Percentiles rank a stretch among this genome's conserved stretches.
phyloP scores from a whole-genome alignment of 441 rosid genomes.

The Erysimum cheiri region DNA sequence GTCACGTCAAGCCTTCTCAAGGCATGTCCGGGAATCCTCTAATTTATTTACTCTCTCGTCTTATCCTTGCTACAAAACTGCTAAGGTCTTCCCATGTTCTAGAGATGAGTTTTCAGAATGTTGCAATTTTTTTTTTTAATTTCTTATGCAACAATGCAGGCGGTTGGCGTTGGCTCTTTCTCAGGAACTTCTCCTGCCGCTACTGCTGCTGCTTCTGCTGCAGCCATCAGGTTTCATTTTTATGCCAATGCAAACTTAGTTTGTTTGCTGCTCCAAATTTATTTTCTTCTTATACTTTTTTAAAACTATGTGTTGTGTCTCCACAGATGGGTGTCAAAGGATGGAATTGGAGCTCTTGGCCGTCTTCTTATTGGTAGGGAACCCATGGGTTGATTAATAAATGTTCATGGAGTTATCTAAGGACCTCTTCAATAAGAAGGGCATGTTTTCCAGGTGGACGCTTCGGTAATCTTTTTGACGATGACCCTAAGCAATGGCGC shows the following conservation, averaged over 20 bases:
- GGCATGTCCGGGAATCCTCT: conserved; percentile 52
- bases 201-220: conserved; percentile 98
- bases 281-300: conserved; percentile 14
- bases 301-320: conserved; percentile 40
- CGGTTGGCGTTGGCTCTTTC: conserved; percentile 91
- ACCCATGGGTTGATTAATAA: conserved; percentile 37
- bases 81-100: conserved; percentile 23
- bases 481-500: conserved; percentile 99
- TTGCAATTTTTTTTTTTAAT: background rate
- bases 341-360: conserved; percentile 97
- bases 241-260: background rate
- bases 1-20: conserved; percentile 97
- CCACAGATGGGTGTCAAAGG: conserved; percentile 97
- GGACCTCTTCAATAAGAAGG: conserved; percentile 34
- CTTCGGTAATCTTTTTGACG: conserved; percentile 90
- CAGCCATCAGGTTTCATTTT: conserved; percentile 77
- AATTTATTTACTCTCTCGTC: background rate
- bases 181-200: conserved; percentile 86
- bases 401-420: conserved; percentile 29
- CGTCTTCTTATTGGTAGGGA: conserved; percentile 88
- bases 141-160: conserved; percentile 55
- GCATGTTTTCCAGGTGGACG: conserved; percentile 75
- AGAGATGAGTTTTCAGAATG: background rate
- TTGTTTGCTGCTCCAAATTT: conserved; percentile 10
- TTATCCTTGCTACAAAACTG: conserved; percentile 15